Conservation (phyloP, 345 rosid genomes). For the Eucalyptus camaldulensis region DNA sequence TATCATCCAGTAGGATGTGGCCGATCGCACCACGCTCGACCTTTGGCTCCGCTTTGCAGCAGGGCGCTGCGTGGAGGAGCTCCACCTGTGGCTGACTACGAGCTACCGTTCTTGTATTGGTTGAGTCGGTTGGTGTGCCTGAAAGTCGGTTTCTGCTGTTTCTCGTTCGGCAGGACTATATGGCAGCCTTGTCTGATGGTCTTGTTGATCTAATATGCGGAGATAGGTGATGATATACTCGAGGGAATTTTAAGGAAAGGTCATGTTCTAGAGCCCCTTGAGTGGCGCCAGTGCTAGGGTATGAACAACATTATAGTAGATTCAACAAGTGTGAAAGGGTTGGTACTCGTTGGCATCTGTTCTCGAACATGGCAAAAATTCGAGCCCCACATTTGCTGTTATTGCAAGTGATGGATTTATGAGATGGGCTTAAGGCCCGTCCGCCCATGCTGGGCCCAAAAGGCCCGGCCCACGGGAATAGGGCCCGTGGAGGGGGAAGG, state of each 20-base stretch:
- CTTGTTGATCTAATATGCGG: neutral
- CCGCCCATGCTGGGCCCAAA: too few relatives aligned
- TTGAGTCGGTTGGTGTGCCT: neutral
- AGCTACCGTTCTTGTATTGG: neutral
- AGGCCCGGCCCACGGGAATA: too few relatives aligned
- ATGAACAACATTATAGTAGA: neutral
- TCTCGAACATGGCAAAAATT: neutral
- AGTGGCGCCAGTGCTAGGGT: neutral
- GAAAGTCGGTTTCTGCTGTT: neutral
- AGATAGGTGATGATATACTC: neutral
- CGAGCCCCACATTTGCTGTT: too few relatives aligned
- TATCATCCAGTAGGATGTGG: neutral
- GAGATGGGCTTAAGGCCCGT: too few relatives aligned
- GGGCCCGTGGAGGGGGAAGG: too few relatives aligned
- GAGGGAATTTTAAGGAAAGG: neutral
- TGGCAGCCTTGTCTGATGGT: neutral
- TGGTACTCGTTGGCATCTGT: fast-evolving
- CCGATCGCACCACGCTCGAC: neutral
- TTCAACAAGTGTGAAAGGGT: neutral
- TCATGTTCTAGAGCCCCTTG: neutral
- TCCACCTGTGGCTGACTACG: neutral
- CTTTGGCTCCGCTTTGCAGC: neutral
- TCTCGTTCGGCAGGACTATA: neutral
- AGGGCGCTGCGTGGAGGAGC: neutral
- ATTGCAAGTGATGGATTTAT: too few relatives aligned